Evolutionary conservation across 257 asterid species (phyloP), one percentile per base, ranked within the genome.

Genomic region (Cruciata laevipes): DNA sequence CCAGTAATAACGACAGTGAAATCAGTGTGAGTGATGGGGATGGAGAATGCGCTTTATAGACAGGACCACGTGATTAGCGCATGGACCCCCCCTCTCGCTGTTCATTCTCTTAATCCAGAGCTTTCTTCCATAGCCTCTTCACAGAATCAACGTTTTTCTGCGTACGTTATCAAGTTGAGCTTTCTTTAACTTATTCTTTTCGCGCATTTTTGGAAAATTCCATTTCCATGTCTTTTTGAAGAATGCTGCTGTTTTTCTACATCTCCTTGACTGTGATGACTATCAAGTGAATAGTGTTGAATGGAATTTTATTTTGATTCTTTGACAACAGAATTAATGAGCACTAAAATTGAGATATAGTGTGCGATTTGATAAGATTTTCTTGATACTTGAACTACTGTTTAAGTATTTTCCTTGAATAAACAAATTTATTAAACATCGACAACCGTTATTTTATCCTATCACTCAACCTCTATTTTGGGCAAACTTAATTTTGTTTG

Each of bases 11-110:
- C n/a, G n/a, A 47, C n/a, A 4, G 55, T 47, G 55, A 47, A 47
- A 47, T 4, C 20, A 47, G 55, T 47, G 55, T n/a, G 44, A 42
- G 51, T 11, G 51, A 42, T 42, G 51, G 51, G 51, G 11, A 42
- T 12, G 51, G 55, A 47, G 7, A 16, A 47, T 47, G 55, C 30
- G 7, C 44, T 52, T 72, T 16, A 31, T 49, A 60, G 77, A 67
- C 77, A 60, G 64, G 3, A 67, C 37, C 77, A 67, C 73, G 77
- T 73, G 77, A 73, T 47, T 11, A 60, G 64, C 61, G 53, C 72
- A 67, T 73, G 72, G 77, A 73, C 76, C 67, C 61, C 61, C 63
- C 47, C 23, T 67, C 23, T 37, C 7, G 3, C 11, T 42, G 51
- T 13, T 13, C 51, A 42, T 47, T 20, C 55, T 47, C 51, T 13